A percentile compares a stretch with the other conserved stretches of the same genome.
Evolutionary conservation across 371 early-diverging fungal species (phyloP).

Genomic region (Mortierella sp.): DNA sequence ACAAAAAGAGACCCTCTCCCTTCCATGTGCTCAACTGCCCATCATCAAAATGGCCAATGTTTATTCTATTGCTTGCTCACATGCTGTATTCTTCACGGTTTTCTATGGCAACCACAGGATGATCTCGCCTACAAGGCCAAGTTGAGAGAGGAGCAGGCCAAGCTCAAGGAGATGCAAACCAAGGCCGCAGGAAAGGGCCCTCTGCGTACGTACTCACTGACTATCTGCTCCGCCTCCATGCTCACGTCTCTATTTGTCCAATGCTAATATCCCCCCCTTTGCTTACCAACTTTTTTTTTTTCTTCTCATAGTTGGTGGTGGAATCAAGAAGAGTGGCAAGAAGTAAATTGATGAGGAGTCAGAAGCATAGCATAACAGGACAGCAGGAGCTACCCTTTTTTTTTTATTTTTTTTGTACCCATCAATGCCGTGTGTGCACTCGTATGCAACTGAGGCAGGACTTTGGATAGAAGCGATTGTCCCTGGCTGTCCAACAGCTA

Average conservation of each 20-base stretch:
- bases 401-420: not conserved
- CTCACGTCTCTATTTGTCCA: not conserved
- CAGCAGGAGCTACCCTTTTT: not conserved
- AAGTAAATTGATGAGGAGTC: conserved; percentile 59
- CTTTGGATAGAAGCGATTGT: too few relatives aligned
- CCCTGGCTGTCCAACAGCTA: too few relatives aligned
- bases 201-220: conserved; percentile 64
- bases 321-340: conserved; percentile 85
- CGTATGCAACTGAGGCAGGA: too few relatives aligned
- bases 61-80: too few relatives aligned
- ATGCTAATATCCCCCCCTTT: not conserved
- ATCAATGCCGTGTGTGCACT: not conserved
- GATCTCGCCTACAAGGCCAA: conserved; percentile 87
- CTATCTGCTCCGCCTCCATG: not conserved
- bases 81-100: too few relatives aligned
- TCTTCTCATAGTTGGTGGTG: conserved; percentile 63
- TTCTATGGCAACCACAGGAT: conserved; percentile 54
- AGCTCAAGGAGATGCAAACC: conserved; percentile 80
- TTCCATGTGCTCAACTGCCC: not conserved
- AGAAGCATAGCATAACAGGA: not conserved
- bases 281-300: not conserved
- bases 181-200: conserved; percentile 86
- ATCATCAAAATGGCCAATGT: not conserved
- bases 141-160: conserved; percentile 84
- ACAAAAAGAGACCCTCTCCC: not conserved